Base-by-base conservation (phyloP, 2,329 filamentous ascomycete genomes). In the Ceratocystis diversiconidia region DNA sequence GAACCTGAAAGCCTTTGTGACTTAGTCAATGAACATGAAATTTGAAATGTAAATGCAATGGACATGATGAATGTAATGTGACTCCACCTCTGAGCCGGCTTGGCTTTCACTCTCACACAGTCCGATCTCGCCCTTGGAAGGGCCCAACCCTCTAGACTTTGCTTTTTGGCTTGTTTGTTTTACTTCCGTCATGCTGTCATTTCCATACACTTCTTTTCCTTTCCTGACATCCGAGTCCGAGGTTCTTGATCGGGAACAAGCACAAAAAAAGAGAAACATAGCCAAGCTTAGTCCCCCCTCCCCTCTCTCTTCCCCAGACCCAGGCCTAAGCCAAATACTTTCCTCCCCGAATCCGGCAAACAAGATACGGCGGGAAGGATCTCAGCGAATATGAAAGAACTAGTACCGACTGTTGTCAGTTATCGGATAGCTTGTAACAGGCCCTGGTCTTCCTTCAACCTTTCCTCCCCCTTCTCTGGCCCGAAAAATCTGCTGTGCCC, bases 311-410 rank as follows among this genome's bases (percentile, higher is more conserved):
- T 41, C 62, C 30, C 32, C 25, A 63, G 50, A 19, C 30, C 43
- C n/a, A 63, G n/a, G 19, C n/a, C 19, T 52, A 52, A 63, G 30
- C 36, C 25, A 25, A 15, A 19, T 5, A 5, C 50, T 25, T 25
- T 15, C 50, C 19, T 41, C 19, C 19, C 50, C 55, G 15, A 59
- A 59, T 59, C 55, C 55, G 55, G 28, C 15, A 59, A 59, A 36
- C 28, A 61, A 61, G 59, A 8, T 44, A 36, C 59, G 36, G 30
- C 59, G 59, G 59, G 59, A 61, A 61, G 59, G 59, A 61, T 61
- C 59, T 44, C 19, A 7, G 46, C 6, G 19, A 19, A 19, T 7
- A 48, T 25, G 25, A 52, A 28, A 52, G 5, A 28, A 52, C 3
- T 19, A 5, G 5, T 30, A 36, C 15, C 30, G 55, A 59, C 32